A percentile compares a stretch with the other conserved stretches of the same genome.
phyloP scores from a whole-genome alignment of 1,284 basidiomycete genomes.

The Sutorius eximius region DNA sequence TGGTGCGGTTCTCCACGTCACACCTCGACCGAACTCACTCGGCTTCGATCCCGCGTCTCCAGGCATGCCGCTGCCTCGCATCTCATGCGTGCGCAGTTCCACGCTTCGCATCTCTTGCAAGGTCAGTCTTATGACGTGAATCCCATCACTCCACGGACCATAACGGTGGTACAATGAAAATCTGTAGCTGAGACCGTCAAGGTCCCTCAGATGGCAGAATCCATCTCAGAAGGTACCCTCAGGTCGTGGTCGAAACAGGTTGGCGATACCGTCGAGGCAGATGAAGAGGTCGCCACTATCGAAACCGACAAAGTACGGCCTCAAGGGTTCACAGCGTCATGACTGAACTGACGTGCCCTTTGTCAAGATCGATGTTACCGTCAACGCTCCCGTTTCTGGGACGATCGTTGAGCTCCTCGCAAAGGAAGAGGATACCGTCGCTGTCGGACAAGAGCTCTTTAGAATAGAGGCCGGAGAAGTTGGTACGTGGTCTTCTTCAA shows the following conservation, averaged over 20 bases:
- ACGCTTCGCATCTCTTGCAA: conserved; percentile 65
- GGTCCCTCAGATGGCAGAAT: conserved; percentile 99
- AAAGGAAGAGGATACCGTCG: conserved; percentile 91
- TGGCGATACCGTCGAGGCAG: conserved; percentile 87
- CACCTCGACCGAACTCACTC: conserved; percentile 1
- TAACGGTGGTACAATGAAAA: conserved; percentile 13
- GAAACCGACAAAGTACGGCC: conserved; percentile 93
- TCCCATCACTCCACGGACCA: background rate
- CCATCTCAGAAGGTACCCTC: conserved; percentile 96
- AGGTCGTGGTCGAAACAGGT: conserved; percentile 95
- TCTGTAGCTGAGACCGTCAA: conserved; percentile 81
- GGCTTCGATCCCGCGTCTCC: background rate
- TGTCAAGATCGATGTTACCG: conserved; percentile 90
- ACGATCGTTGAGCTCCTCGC: conserved; percentile 88
- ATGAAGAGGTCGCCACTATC: conserved; percentile 97
- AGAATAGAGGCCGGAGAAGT: conserved; percentile 85
- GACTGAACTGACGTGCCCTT: conserved; percentile 6
- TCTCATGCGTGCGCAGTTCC: conserved; percentile 59
- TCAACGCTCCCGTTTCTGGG: conserved; percentile 90
- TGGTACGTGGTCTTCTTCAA: conserved; percentile 41
- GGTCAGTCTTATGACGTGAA: conserved; percentile 44
- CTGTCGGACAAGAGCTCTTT: conserved; percentile 94
- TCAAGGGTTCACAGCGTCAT: background rate
- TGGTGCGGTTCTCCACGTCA: conserved; percentile 44
- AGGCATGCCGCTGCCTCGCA: conserved; percentile 51